Conservation (phyloP, 148 eudicot genomes). For the Polygonum aviculare region DNA sequence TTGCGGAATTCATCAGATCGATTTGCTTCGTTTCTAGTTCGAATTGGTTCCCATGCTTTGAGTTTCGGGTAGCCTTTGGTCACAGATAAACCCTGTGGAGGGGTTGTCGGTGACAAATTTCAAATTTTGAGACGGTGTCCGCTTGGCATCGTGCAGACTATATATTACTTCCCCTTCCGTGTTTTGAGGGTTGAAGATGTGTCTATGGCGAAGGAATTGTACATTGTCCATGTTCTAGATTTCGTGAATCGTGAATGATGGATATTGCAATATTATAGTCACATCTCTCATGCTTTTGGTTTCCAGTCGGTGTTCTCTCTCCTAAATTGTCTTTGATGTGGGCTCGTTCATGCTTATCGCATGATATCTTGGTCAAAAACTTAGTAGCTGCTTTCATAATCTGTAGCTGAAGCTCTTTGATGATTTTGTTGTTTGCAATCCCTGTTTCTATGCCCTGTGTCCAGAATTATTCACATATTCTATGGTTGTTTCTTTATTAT, state of each 20-base stretch:
- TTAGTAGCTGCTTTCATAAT: neutral
- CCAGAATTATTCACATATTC: neutral
- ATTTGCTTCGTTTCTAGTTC: neutral
- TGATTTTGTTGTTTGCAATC: neutral
- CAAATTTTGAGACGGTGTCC: neutral
- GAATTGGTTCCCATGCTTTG: neutral
- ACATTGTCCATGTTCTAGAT: neutral
- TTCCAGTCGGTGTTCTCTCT: neutral
- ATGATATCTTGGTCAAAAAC: neutral
- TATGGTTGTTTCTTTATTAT: neutral
- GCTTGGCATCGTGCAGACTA: neutral
- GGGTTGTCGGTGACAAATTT: conserved; percentile 2
- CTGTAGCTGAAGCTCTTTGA: neutral
- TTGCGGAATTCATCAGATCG: neutral
- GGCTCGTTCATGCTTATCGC: neutral
- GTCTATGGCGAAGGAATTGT: neutral
- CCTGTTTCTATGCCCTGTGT: neutral
- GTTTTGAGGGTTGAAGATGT: neutral
- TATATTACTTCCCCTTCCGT: neutral
- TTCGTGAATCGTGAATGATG: neutral
- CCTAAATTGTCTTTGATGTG: neutral
- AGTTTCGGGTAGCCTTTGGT: neutral
- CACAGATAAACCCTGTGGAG: neutral
- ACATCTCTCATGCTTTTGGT: neutral
- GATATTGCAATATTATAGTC: neutral